These are phyloP conservation scores for Fraxinus anomala DNA, from an alignment of 257 asterid species.

Conservation along the genomic window DNA sequence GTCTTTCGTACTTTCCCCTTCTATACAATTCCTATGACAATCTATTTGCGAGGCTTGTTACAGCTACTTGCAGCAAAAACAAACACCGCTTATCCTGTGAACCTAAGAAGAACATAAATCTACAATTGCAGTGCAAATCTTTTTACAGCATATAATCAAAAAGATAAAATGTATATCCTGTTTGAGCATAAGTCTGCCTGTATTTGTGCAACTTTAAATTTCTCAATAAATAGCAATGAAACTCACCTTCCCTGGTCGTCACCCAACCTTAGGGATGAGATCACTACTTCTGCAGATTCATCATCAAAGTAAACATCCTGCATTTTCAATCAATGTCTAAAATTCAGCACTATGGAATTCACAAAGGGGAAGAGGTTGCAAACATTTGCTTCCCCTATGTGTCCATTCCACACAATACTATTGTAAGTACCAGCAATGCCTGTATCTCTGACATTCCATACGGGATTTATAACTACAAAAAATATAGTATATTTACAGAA, in stretches of 20 bases:
- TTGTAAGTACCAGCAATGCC: not conserved
- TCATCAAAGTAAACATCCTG: conserved; percentile 97
- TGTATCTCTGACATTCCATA: not conserved
- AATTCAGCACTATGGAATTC: conserved; percentile 15
- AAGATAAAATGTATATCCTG: not conserved
- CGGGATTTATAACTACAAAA: not conserved
- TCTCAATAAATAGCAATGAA: not conserved
- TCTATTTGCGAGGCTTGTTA: conserved; percentile 1
- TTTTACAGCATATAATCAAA: not conserved
- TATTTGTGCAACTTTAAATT: conserved; percentile 2
- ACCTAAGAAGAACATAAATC: not conserved
- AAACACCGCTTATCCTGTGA: not conserved
- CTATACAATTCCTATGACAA: not conserved
- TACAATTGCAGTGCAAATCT: not conserved
- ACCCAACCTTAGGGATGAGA: conserved; percentile 91
- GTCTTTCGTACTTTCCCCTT: not conserved
- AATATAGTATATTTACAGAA: not conserved
- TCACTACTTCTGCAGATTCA: conserved; percentile 94
- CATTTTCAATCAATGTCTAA: conserved; percentile 28
- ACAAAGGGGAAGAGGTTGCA: conserved; percentile 21
- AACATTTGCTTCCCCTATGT: not conserved
- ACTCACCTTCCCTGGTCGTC: conserved; percentile 97
- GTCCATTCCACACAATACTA: not conserved
- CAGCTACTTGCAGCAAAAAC: not conserved
- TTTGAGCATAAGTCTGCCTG: not conserved